Conservation (phyloP, 352 stramenopile species). For the Phytopythium vexans region DNA sequence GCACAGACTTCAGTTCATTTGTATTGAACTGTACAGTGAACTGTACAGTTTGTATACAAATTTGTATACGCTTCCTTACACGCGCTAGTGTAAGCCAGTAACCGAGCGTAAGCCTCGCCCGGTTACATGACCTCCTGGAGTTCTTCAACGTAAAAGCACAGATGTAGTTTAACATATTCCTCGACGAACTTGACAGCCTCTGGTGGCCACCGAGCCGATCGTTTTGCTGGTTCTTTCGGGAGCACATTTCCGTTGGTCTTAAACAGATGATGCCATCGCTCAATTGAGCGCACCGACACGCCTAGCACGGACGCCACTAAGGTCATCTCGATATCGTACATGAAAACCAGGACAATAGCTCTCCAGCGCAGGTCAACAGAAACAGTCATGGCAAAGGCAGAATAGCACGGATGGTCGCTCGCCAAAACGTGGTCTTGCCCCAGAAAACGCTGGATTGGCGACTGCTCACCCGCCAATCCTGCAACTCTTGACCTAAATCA, state of each 20-base stretch:
- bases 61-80: no score
- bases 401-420: no score
- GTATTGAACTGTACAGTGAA: no score
- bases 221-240: neutral
- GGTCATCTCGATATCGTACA: conserved; percentile 5
- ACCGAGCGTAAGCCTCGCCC: no score
- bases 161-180: conserved; percentile 4
- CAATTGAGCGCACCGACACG: conserved; percentile 1
- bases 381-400: neutral
- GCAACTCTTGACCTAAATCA: neutral
- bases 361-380: conserved; percentile 4
- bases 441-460: no score
- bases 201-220: conserved; percentile 2
- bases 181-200: conserved; percentile 3
- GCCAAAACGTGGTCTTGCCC: no score
- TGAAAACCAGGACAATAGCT: neutral
- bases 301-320: conserved; percentile 4
- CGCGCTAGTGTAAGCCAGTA: no score
- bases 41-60: no score
- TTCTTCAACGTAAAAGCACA: conserved; percentile 8
- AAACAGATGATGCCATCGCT: conserved; percentile 5
- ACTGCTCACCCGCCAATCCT: no score
- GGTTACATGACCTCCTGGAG: conserved; percentile 1
- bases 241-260: neutral
- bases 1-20: no score